Conservation (phyloP, 352 stramenopile genomes). For the Globisporangium cystogenes region DNA sequence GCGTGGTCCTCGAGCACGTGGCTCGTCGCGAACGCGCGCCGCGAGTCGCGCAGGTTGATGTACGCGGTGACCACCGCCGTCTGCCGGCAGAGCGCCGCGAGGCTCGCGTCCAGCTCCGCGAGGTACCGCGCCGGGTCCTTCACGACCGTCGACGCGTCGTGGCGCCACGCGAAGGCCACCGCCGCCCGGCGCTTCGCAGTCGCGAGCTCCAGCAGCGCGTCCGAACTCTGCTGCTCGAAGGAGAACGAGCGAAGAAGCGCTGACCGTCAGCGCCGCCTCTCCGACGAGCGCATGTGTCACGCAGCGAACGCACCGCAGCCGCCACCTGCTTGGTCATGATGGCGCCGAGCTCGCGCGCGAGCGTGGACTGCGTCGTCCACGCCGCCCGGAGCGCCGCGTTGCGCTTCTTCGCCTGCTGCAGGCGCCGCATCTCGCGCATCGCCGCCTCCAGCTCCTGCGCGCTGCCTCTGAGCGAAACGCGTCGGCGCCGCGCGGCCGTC, state of each 20-base stretch:
- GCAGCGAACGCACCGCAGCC: background rate
- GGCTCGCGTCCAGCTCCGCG: background rate
- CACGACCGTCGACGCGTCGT: background rate
- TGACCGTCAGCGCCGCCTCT: too few relatives aligned
- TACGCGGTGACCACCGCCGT: background rate
- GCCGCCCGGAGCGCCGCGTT: background rate
- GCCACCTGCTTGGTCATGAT: slow-evolving; percentile 1
- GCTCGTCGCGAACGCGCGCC: background rate
- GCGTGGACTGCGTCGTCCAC: background rate
- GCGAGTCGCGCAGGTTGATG: background rate
- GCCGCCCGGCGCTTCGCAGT: background rate
- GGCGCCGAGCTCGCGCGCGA: background rate
- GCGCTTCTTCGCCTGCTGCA: background rate
- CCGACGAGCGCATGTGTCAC: too few relatives aligned
- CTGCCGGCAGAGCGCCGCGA: background rate
- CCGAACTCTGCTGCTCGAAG: background rate
- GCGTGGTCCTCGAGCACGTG: background rate
- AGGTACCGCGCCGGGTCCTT: background rate
- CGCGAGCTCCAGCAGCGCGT: background rate
- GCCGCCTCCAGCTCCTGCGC: background rate
- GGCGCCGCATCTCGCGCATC: background rate
- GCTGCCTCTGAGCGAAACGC: background rate
- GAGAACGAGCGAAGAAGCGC: background rate
- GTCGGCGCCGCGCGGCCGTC: background rate
- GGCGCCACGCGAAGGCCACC: background rate